Evolutionary conservation across 768 basidiomycete species (phyloP).

Genomic region (Myochromella boudieri): DNA sequence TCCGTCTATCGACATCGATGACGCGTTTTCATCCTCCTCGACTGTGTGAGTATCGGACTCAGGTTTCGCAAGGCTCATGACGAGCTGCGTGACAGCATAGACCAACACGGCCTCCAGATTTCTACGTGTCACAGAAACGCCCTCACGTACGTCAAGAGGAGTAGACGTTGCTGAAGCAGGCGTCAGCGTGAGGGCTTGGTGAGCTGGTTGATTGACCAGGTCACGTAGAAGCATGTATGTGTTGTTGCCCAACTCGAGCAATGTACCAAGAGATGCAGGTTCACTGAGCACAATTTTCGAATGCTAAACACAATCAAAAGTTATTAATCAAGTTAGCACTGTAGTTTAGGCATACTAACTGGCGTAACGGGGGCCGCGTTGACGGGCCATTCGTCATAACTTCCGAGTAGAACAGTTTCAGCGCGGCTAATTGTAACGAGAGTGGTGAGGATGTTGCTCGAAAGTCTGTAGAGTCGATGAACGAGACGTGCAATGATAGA

Average conservation of each 20-base stretch:
- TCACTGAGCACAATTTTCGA: slow-evolving; percentile 83
- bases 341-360: slow-evolving; percentile 41
- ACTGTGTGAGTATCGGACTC: slow-evolving; percentile 51
- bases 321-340: slow-evolving; percentile 1
- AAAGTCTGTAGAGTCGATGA: slow-evolving; percentile 69
- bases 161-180: slow-evolving; percentile 27
- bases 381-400: slow-evolving; percentile 71
- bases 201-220: slow-evolving; percentile 60
- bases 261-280: slow-evolving; percentile 80
- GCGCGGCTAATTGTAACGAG: slow-evolving; percentile 70
- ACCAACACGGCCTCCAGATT: slow-evolving; percentile 68
- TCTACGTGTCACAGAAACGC: slow-evolving; percentile 54
- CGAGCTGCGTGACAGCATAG: slow-evolving; percentile 76
- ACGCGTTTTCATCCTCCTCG: slow-evolving; percentile 40
- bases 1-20: slow-evolving; percentile 37
- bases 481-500: slow-evolving; percentile 74
- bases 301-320: slow-evolving; percentile 47
- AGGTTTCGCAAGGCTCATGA: slow-evolving; percentile 74
- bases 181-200: slow-evolving; percentile 48
- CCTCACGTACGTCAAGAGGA: slow-evolving; percentile 55
- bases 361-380: slow-evolving; percentile 70
- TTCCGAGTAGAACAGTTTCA: slow-evolving; percentile 62
- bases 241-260: slow-evolving; percentile 82
- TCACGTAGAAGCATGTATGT: slow-evolving; percentile 72
- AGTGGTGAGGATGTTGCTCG: slow-evolving; percentile 67